Evolutionary conservation across 257 asterid species (phyloP).

Genomic region (Cynanchum wilfordii): DNA sequence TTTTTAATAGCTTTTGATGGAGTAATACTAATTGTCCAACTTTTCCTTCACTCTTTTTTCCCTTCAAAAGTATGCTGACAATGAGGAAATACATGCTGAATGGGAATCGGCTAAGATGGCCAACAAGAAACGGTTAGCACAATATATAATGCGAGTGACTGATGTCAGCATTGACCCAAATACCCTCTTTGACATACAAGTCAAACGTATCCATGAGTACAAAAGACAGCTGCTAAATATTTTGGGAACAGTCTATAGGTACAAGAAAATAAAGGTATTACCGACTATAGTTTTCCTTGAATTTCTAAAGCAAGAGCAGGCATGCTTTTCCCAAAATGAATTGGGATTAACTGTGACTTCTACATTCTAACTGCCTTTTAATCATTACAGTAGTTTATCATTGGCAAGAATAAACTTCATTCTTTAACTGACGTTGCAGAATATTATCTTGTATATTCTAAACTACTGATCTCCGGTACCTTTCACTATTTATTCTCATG

Average conservation of each 20-base stretch:
- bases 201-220: conserved; percentile 96
- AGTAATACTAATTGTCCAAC: conserved; percentile 4
- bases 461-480: neutral
- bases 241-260: conserved; percentile 81
- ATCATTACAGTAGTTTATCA: neutral
- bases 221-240: conserved; percentile 96
- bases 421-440: neutral
- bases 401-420: neutral
- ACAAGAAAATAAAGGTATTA: conserved; percentile 95
- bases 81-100: conserved; percentile 64
- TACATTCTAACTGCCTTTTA: neutral
- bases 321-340: neutral
- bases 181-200: conserved; percentile 92
- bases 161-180: conserved; percentile 81
- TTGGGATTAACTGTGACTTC: neutral
- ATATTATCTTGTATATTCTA: neutral
- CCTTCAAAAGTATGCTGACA: conserved; percentile 65
- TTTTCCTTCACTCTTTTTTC: conserved; percentile 8
- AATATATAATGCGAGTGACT: conserved; percentile 64
- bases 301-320: neutral
- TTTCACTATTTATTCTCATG: neutral
- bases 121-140: conserved; percentile 83
- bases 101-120: conserved; percentile 96
- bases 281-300: conserved; percentile 20
- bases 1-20: neutral